Evolutionary conservation across 768 basidiomycete species (phyloP).

Genomic region (Daedaleopsis sinensis): DNA sequence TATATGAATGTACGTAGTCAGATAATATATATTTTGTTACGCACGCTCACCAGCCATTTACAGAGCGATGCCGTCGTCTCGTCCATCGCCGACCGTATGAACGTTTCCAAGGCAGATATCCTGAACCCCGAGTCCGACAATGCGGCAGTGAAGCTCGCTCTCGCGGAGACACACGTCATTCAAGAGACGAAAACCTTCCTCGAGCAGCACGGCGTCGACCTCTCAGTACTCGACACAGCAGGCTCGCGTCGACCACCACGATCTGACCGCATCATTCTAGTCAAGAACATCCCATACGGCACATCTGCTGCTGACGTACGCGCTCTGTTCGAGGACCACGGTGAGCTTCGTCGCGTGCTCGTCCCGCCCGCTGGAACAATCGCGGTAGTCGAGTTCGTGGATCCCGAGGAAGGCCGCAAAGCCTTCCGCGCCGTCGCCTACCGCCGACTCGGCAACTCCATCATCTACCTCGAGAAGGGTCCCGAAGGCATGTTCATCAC

Average conservation of each 20-base stretch:
- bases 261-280: constrained; percentile 83
- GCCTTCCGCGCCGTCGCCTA: constrained; percentile 88
- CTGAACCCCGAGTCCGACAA: constrained; percentile 82
- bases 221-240: constrained; percentile 55
- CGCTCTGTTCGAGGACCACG: constrained; percentile 78
- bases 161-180: constrained; percentile 96
- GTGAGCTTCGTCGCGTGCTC: constrained; percentile 68
- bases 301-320: constrained; percentile 77
- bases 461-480: constrained; percentile 93
- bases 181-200: constrained; percentile 92
- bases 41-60: constrained; percentile 15
- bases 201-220: constrained; percentile 71
- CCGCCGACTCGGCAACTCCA: constrained; percentile 82
- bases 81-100: constrained; percentile 88
- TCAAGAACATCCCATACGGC: constrained; percentile 97
- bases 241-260: constrained; percentile 38
- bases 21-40: constrained; percentile 28
- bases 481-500: constrained; percentile 76
- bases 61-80: constrained; percentile 94
- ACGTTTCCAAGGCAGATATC: constrained; percentile 83
- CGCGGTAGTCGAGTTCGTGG: constrained; percentile 87
- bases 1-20: constrained; percentile 91
- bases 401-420: constrained; percentile 65
- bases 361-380: constrained; percentile 93
- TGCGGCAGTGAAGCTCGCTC: constrained; percentile 90